A percentile compares a stretch with the other conserved stretches of the same genome.
Conservation (phyloP, 2,329 filamentous ascomycete species). For the Colletotrichum ledebouriae region DNA sequence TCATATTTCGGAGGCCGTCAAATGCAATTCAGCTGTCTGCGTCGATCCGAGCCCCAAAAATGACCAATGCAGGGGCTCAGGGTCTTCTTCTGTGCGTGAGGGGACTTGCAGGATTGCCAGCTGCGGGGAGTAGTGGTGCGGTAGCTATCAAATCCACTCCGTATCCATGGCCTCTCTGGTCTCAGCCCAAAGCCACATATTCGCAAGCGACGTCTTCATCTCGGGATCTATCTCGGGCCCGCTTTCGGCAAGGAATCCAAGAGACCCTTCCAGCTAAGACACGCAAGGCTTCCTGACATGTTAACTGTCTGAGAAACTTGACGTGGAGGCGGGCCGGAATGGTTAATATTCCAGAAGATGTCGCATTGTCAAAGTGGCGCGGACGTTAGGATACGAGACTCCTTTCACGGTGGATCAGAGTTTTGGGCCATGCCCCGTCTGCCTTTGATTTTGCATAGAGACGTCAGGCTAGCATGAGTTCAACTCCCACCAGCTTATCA, state of each 20-base stretch:
- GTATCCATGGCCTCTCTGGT: constrained; percentile 14
- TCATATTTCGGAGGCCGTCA: constrained; percentile 20
- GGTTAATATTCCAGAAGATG: background rate
- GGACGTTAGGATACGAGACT: too few relatives aligned
- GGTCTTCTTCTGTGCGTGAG: constrained; percentile 32
- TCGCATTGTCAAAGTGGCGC: too few relatives aligned
- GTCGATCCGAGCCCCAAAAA: constrained; percentile 17
- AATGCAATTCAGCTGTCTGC: constrained; percentile 6
- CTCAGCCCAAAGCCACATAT: constrained; percentile 11
- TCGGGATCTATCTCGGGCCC: constrained; percentile 20
- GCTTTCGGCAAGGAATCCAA: constrained; percentile 19
- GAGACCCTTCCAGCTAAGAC: constrained; percentile 26
- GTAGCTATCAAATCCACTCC: constrained; percentile 19
- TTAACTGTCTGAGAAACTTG: constrained; percentile 14
- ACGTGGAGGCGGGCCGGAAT: constrained; percentile 1
- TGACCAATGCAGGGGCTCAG: constrained; percentile 20
- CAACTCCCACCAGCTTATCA: too few relatives aligned
- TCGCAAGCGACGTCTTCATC: background rate
- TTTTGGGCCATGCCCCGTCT: too few relatives aligned
- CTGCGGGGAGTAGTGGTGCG: constrained; percentile 19
- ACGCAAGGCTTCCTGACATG: constrained; percentile 3
- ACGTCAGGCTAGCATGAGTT: too few relatives aligned
- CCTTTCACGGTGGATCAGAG: too few relatives aligned
- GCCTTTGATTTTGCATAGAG: too few relatives aligned
- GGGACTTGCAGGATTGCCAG: constrained; percentile 11